Evolutionary conservation across 345 rosid genomes (phyloP).

Genomic region (Pistacia atlantica): DNA sequence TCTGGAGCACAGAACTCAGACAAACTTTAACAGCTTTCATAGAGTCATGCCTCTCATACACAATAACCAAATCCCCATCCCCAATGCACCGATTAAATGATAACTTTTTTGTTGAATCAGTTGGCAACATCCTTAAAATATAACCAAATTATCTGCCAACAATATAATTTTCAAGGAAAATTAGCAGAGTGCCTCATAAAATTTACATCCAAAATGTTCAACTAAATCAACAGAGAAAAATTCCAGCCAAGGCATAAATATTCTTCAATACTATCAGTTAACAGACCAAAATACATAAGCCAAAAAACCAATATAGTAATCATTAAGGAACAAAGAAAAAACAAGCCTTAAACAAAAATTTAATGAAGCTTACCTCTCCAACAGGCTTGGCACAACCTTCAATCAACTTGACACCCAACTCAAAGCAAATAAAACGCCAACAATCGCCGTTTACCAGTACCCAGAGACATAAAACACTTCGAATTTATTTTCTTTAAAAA

Average conservation of each 20-base stretch:
- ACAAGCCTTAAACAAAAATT: too few species aligned
- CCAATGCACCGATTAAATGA: slow-evolving; percentile 55
- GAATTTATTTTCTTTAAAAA: too few species aligned
- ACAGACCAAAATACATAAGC: background rate
- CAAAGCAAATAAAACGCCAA: too few species aligned
- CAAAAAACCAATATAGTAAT: too few species aligned
- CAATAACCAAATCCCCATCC: slow-evolving; percentile 80
- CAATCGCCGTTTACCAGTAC: too few species aligned
- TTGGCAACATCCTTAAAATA: slow-evolving; percentile 50
- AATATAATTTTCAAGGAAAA: slow-evolving; percentile 1
- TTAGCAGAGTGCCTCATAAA: slow-evolving; percentile 5
- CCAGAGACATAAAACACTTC: too few species aligned
- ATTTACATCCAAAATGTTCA: background rate
- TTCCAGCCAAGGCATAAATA: background rate
- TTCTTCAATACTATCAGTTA: background rate
- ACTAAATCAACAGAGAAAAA: background rate
- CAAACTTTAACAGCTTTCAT: slow-evolving; percentile 81
- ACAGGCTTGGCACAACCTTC: background rate
- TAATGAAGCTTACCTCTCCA: background rate
- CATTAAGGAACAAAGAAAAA: too few species aligned
- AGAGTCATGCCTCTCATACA: slow-evolving; percentile 78
- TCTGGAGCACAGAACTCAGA: slow-evolving; percentile 64
- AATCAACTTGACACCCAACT: too few species aligned
- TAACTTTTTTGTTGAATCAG: slow-evolving; percentile 51
- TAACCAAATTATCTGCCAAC: slow-evolving; percentile 15